Evolutionary conservation across 2,329 filamentous ascomycete genomes (phyloP).

Genomic region (Metarhizium brunneum): DNA sequence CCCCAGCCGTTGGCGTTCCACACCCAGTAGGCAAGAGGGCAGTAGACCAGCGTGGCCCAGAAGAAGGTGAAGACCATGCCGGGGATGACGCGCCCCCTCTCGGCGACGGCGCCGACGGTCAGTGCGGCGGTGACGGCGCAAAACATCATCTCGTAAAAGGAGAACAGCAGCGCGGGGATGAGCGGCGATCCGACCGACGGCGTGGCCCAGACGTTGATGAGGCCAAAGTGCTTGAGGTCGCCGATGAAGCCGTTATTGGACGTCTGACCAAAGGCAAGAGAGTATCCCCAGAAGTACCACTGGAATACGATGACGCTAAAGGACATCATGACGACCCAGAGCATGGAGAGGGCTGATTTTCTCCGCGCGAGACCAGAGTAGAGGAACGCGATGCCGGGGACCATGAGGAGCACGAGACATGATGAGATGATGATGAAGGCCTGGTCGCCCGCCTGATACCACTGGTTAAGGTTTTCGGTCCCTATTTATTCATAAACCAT

Average conservation of each 20-base stretch:
- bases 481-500: conserved; percentile 34
- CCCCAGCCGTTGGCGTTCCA: conserved; percentile 96
- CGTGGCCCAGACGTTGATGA: conserved; percentile 71
- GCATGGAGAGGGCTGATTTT: conserved; percentile 94
- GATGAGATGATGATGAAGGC: conserved; percentile 85
- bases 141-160: conserved; percentile 99
- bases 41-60: conserved; percentile 97
- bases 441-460: conserved; percentile 85
- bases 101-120: conserved; percentile 82
- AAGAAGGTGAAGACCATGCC: conserved; percentile 93
- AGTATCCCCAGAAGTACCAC: conserved; percentile 99
- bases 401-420: conserved; percentile 93
- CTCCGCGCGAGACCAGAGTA: conserved; percentile 95
- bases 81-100: conserved; percentile 85
- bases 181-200: conserved; percentile 86
- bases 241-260: conserved; percentile 88
- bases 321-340: conserved; percentile 95
- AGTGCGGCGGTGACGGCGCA: conserved; percentile 88
- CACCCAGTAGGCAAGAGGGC: conserved; percentile 90
- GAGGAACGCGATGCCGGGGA: conserved; percentile 92
- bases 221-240: conserved; percentile 78
- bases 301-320: conserved; percentile 89
- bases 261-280: conserved; percentile 76
- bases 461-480: conserved; percentile 86
- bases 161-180: conserved; percentile 82